A percentile compares a stretch with the other conserved stretches of the same genome.
Evolutionary conservation across 2,329 filamentous ascomycete genomes (phyloP).

Genomic region (Fusarium succisae): DNA sequence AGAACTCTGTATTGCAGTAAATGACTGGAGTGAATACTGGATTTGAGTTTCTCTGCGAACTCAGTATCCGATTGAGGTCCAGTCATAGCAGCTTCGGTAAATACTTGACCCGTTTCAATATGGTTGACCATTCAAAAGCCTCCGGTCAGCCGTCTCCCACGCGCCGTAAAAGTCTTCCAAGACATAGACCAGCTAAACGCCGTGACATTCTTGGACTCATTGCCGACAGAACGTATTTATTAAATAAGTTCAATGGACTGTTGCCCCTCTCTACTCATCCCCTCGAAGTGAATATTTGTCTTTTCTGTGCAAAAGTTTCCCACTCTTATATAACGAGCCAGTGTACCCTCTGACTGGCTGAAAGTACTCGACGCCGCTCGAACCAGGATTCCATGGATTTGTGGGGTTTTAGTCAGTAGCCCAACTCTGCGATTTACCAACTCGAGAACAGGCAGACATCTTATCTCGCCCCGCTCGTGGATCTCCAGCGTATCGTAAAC

Average conservation of each 20-base stretch:
- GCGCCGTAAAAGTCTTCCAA: too few species aligned
- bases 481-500: background rate
- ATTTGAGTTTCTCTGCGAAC: background rate
- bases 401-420: fast-evolving
- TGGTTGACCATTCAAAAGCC: background rate
- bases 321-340: background rate
- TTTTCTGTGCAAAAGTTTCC: background rate
- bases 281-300: background rate
- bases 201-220: fast-evolving
- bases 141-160: fast-evolving
- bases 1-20: background rate
- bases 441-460: background rate
- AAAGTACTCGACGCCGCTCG: fast-evolving
- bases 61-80: background rate
- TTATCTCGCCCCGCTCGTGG: background rate
- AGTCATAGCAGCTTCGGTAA: too few species aligned
- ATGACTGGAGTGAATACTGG: background rate
- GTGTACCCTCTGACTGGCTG: fast-evolving
- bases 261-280: fast-evolving
- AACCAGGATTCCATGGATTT: background rate
- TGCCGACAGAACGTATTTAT: too few species aligned
- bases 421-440: fast-evolving
- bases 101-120: background rate
- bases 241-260: background rate
- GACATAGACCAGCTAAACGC: background rate